Evolutionary conservation across 1,284 basidiomycete species (phyloP).

Genomic region (Cystobasidium pallidum): DNA sequence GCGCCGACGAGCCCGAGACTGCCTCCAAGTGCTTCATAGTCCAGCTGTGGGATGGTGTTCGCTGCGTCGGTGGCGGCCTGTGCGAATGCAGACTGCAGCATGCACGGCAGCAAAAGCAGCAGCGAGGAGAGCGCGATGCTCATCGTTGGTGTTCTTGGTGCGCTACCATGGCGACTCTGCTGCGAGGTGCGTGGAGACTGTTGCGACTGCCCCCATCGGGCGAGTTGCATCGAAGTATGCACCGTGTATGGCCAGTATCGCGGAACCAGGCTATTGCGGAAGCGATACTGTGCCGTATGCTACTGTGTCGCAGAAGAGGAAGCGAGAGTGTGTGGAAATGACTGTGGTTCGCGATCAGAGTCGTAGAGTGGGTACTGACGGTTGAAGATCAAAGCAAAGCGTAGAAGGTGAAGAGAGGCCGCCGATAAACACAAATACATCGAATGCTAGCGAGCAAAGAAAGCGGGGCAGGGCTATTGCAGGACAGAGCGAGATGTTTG

Average conservation of each 20-base stretch:
- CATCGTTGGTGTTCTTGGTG: slow-evolving; percentile 2
- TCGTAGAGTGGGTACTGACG: neutral
- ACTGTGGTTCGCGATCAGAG: neutral
- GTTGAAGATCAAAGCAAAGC: neutral
- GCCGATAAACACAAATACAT: neutral
- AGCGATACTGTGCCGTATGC: too few relatives aligned
- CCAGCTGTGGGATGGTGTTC: slow-evolving; percentile 69
- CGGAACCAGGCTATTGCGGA: too few relatives aligned
- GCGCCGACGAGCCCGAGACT: slow-evolving; percentile 81
- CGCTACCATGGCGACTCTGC: neutral
- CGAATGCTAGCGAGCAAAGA: neutral
- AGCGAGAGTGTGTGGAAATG: slow-evolving; percentile 3
- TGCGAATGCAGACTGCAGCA: slow-evolving; percentile 5
- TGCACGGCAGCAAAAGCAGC: slow-evolving; percentile 21
- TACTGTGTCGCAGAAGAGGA: neutral
- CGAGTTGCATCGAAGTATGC: neutral
- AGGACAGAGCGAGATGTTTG: too few relatives aligned
- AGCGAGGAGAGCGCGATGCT: neutral
- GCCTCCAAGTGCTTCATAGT: slow-evolving; percentile 83
- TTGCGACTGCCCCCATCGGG: neutral
- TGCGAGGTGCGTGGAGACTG: neutral
- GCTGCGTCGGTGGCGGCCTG: slow-evolving; percentile 32
- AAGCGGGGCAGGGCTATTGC: too few relatives aligned
- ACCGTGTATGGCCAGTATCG: neutral
- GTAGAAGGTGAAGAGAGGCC: neutral